Evolutionary conservation across 345 rosid species (phyloP).

Genomic region (Syzygium grande): DNA sequence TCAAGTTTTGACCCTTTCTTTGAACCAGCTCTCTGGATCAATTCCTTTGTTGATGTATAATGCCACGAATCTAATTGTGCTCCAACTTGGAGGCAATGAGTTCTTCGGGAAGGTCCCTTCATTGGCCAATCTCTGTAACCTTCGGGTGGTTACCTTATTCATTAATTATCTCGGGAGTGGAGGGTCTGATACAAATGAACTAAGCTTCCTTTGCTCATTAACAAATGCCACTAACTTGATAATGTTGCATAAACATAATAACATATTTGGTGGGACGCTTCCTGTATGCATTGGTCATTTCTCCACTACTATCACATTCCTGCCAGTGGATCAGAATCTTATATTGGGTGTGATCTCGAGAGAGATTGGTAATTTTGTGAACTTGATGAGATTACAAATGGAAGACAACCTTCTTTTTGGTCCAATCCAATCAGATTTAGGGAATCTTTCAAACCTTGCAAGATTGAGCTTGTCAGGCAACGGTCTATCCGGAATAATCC

Average conservation of each 20-base stretch:
- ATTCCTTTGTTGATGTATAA: constrained; percentile 8
- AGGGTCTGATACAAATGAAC: neutral
- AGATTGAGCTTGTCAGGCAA: neutral
- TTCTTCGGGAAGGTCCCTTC: constrained; percentile 6
- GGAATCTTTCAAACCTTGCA: neutral
- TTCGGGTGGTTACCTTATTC: neutral
- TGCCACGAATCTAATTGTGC: neutral
- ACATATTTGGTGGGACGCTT: neutral
- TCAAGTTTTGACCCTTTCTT: neutral
- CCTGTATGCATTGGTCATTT: constrained; percentile 5
- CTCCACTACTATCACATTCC: neutral
- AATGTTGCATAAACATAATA: neutral
- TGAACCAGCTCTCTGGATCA: neutral
- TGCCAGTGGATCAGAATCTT: neutral
- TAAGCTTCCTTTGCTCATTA: constrained; percentile 10
- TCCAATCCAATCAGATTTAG: neutral
- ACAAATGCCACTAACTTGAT: neutral
- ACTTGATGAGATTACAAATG: neutral
- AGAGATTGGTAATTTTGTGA: constrained; percentile 8
- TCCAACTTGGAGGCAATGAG: neutral
- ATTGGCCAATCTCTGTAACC: neutral
- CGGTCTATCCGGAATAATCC: neutral
- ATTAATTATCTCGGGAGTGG: constrained; percentile 6
- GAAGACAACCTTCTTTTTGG: too few species aligned
- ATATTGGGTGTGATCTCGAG: constrained; percentile 9